A percentile compares a stretch with the other conserved stretches of the same genome.
These are phyloP conservation scores for Sporothrix variecibatus DNA, from an alignment of 2,329 filamentous ascomycete genomes.

Conservation along the genomic window DNA sequence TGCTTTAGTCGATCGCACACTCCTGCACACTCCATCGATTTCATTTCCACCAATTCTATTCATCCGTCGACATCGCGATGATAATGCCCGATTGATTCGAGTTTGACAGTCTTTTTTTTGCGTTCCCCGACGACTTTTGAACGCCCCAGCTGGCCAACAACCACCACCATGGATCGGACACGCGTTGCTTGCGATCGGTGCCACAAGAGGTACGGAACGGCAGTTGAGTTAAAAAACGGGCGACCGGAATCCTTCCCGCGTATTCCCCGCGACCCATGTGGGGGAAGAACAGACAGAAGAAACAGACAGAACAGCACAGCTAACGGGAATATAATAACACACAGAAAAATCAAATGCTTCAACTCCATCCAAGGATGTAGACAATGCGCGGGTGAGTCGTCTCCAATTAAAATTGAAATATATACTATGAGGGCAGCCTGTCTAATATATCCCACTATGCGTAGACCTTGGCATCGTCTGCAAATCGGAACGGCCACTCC, in stretches of 20 bases:
- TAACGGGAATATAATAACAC: not conserved
- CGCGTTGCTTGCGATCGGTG: constrained; percentile 12
- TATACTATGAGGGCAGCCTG: not conserved
- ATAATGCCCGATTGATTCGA: not conserved
- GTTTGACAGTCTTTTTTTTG: not conserved
- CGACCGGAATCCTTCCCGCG: not conserved
- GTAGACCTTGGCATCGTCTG: constrained; percentile 4
- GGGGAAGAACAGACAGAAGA: not conserved
- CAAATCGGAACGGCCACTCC: constrained; percentile 4
- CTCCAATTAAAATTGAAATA: not conserved
- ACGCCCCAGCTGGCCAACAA: not conserved
- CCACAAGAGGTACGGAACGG: not conserved
- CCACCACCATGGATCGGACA: not conserved
- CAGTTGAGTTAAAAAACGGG: not conserved
- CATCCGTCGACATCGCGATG: not conserved
- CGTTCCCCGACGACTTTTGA: not conserved
- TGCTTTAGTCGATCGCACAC: not conserved
- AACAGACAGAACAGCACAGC: not conserved
- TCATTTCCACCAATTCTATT: not conserved
- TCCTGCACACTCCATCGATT: not conserved
- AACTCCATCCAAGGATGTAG: constrained; percentile 10
- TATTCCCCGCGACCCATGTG: not conserved
- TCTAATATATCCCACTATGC: not conserved
- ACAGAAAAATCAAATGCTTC: constrained; percentile 15
- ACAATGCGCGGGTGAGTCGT: not conserved